These are phyloP conservation scores for Erodium trifolium DNA, from an alignment of 441 rosid genomes.

Conservation along the genomic window DNA sequence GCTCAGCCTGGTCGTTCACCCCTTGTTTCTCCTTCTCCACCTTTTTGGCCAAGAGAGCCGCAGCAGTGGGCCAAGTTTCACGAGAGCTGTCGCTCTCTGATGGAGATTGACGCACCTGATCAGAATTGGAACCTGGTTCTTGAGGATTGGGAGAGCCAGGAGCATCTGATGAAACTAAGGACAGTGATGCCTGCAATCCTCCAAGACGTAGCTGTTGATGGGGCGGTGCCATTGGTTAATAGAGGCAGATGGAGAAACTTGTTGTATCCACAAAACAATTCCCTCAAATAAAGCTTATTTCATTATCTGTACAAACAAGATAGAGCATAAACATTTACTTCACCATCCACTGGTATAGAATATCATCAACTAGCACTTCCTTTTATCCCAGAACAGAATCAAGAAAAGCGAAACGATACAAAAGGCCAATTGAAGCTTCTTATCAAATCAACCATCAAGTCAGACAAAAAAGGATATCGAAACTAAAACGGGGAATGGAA, in stretches of 20 bases:
- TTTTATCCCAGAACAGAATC: not conserved
- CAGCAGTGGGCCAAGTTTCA: slow-evolving; percentile 2
- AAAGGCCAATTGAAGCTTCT: not conserved
- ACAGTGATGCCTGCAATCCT: not conserved
- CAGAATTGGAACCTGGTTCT: not conserved
- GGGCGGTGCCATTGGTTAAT: not conserved
- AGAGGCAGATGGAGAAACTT: not conserved
- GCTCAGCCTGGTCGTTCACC: not conserved
- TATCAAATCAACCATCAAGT: no score
- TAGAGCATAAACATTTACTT: not conserved
- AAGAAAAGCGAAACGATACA: not conserved
- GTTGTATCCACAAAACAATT: not conserved
- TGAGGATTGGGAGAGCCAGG: not conserved
- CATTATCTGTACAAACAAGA: not conserved
- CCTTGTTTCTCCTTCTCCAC: not conserved
- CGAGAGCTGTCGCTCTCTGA: slow-evolving; percentile 1
- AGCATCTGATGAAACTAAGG: slow-evolving; percentile 4
- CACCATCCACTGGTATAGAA: not conserved
- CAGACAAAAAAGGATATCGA: no score
- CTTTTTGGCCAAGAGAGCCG: not conserved
- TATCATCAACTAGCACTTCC: not conserved
- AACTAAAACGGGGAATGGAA: not conserved
- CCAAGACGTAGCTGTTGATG: not conserved
- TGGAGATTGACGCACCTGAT: not conserved
- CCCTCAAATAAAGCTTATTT: not conserved